Conservation (phyloP, 495 filamentous ascomycete genomes). For the Xylaria flabelliformis region DNA sequence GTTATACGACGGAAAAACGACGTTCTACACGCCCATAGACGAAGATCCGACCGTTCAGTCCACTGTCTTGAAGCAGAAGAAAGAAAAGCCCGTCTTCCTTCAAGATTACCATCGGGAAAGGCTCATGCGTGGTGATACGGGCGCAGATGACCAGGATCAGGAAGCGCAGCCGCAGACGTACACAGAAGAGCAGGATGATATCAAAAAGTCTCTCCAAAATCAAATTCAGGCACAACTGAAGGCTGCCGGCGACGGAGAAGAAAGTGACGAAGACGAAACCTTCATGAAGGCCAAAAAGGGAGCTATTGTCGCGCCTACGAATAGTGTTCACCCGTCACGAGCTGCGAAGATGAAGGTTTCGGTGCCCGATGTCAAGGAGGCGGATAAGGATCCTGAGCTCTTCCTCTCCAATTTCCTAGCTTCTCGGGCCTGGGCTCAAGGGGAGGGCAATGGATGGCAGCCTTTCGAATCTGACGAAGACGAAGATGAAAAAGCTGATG, state of each 20-base stretch:
- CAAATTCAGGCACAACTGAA: constrained; percentile 74
- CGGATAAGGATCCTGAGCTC: constrained; percentile 88
- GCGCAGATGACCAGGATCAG: constrained; percentile 64
- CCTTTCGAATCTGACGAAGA: constrained; percentile 93
- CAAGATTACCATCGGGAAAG: constrained; percentile 91
- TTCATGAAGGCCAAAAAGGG: constrained; percentile 66
- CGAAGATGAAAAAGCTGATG: constrained; percentile 80
- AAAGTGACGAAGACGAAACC: constrained; percentile 69
- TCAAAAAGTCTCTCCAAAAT: constrained; percentile 76
- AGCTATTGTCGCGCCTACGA: constrained; percentile 33
- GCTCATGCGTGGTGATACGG: constrained; percentile 67
- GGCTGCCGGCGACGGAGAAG: constrained; percentile 55
- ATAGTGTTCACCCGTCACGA: constrained; percentile 55
- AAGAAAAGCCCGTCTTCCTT: constrained; percentile 85
- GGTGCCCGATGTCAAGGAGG: constrained; percentile 71
- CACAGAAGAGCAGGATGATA: constrained; percentile 80
- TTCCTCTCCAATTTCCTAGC: constrained; percentile 90
- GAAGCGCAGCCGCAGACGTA: constrained; percentile 69
- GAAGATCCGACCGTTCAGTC: constrained; percentile 47
- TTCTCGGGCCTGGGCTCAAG: constrained; percentile 84
- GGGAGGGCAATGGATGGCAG: constrained; percentile 62
- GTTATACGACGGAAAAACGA: constrained; percentile 79
- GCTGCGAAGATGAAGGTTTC: constrained; percentile 54
- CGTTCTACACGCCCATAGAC: constrained; percentile 75
- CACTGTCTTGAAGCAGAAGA: constrained; percentile 52